Evolutionary conservation across 1,139 yeast genomes (phyloP).

Genomic region (Kodamaea derodonti): DNA sequence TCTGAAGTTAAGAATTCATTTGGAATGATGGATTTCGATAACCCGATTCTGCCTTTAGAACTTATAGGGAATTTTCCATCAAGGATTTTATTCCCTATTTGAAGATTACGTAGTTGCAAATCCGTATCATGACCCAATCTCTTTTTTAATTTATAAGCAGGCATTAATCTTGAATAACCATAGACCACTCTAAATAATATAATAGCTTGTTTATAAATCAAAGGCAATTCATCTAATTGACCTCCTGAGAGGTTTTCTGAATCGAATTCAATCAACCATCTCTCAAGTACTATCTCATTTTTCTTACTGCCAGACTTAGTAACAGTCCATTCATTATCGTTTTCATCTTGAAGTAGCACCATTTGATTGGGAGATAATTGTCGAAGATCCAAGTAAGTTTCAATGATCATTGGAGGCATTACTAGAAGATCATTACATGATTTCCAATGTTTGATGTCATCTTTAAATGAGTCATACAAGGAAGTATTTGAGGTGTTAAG

Average conservation of each 20-base stretch:
- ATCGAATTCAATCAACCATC: conserved; percentile 88
- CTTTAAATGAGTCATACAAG: conserved; percentile 37
- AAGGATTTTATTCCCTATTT: conserved; percentile 57
- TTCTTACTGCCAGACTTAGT: conserved; percentile 51
- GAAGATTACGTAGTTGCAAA: conserved; percentile 18
- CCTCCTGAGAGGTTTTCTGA: conserved; percentile 25
- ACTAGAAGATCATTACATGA: conserved; percentile 31
- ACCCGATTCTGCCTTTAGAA: conserved; percentile 80
- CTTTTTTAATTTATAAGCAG: conserved; percentile 57
- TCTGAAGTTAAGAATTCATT: conserved; percentile 36
- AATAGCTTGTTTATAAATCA: conserved; percentile 71
- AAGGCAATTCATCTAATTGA: conserved; percentile 52
- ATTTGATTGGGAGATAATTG: conserved; percentile 57
- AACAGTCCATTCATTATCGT: conserved; percentile 47
- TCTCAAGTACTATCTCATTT: conserved; percentile 79
- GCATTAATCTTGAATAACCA: conserved; percentile 65
- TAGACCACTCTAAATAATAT: conserved; percentile 71
- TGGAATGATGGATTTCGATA: conserved; percentile 63
- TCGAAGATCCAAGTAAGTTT: conserved; percentile 73
- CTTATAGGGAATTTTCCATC: conserved; percentile 78
- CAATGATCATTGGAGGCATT: conserved; percentile 80
- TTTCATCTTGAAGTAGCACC: conserved; percentile 55
- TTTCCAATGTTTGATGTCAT: conserved; percentile 63
- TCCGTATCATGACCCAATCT: conserved; percentile 18
- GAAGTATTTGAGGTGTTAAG: conserved; percentile 47